phyloP scores from a whole-genome alignment of 2,329 filamentous ascomycete species.

The Cylindrodendrum hubeiense region DNA sequence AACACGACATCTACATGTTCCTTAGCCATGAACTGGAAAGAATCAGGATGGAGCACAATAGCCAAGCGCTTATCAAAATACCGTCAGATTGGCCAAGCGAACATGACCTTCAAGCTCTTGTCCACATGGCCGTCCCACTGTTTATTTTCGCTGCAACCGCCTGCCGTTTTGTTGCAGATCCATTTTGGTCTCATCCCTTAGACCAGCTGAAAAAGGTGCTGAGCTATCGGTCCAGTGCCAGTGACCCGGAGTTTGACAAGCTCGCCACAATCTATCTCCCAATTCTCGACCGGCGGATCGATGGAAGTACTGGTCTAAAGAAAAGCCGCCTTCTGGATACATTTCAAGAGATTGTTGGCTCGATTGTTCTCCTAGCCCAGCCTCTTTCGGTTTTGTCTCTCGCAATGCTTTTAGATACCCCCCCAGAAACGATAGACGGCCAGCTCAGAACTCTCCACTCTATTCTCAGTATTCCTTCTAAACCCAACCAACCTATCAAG shows the following conservation, averaged over 20 bases:
- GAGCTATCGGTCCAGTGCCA: too few relatives aligned
- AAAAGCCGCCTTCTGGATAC: too few relatives aligned
- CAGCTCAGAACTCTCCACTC: background rate
- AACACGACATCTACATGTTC: background rate
- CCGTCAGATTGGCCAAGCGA: background rate
- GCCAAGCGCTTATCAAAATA: background rate
- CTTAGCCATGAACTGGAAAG: background rate
- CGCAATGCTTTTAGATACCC: too few relatives aligned
- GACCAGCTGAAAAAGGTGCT: too few relatives aligned
- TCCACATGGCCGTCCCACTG: constrained; percentile 47
- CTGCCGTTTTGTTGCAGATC: constrained; percentile 43
- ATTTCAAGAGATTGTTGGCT: too few relatives aligned
- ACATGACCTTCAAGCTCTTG: constrained; percentile 17
- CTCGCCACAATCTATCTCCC: too few relatives aligned
- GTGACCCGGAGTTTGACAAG: too few relatives aligned
- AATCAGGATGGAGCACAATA: background rate
- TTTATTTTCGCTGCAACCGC: constrained; percentile 53
- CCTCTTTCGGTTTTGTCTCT: too few relatives aligned
- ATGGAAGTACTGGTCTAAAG: too few relatives aligned
- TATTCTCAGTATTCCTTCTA: background rate
- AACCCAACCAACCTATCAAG: constrained; percentile 4
- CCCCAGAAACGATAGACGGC: too few relatives aligned
- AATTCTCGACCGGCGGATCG: constrained; percentile 36
- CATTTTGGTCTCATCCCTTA: too few relatives aligned
- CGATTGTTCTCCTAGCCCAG: too few relatives aligned